phyloP scores from a whole-genome alignment of 1,284 basidiomycete genomes.

The Ceratobasidium sp. region DNA sequence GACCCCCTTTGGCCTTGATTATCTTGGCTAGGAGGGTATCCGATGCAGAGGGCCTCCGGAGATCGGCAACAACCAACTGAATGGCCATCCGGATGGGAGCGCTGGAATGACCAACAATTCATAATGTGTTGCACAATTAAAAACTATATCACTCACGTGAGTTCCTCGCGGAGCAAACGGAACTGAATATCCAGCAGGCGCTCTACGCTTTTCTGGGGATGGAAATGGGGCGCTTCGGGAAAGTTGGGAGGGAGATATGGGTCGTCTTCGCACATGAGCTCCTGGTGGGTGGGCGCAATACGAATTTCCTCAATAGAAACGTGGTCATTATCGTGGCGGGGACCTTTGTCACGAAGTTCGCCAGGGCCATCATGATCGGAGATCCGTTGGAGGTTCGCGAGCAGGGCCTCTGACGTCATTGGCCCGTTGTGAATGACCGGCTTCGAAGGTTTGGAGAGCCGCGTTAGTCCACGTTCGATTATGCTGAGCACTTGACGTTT shows the following conservation, averaged over 20 bases:
- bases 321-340: slow-evolving; percentile 74
- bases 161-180: slow-evolving; percentile 73
- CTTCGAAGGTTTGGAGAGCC: neutral
- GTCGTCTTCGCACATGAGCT: slow-evolving; percentile 61
- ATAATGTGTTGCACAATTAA: neutral
- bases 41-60: slow-evolving; percentile 51
- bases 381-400: slow-evolving; percentile 56
- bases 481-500: slow-evolving; percentile 58
- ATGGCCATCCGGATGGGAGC: slow-evolving; percentile 65
- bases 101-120: slow-evolving; percentile 53
- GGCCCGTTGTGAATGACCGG: slow-evolving; percentile 1
- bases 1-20: slow-evolving; percentile 49
- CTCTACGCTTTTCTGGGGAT: slow-evolving; percentile 66
- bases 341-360: slow-evolving; percentile 60
- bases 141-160: slow-evolving; percentile 61
- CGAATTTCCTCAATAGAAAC: slow-evolving; percentile 66
- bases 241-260: slow-evolving; percentile 71
- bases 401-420: slow-evolving; percentile 50
- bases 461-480: slow-evolving; percentile 49
- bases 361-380: slow-evolving; percentile 67
- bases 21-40: slow-evolving; percentile 46
- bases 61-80: slow-evolving; percentile 60
- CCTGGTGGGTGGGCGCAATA: slow-evolving; percentile 70
- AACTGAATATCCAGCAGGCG: slow-evolving; percentile 75
- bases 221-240: slow-evolving; percentile 68